Evolutionary conservation across 1,284 basidiomycete species (phyloP).

Genomic region (Cryptococcus sp.): DNA sequence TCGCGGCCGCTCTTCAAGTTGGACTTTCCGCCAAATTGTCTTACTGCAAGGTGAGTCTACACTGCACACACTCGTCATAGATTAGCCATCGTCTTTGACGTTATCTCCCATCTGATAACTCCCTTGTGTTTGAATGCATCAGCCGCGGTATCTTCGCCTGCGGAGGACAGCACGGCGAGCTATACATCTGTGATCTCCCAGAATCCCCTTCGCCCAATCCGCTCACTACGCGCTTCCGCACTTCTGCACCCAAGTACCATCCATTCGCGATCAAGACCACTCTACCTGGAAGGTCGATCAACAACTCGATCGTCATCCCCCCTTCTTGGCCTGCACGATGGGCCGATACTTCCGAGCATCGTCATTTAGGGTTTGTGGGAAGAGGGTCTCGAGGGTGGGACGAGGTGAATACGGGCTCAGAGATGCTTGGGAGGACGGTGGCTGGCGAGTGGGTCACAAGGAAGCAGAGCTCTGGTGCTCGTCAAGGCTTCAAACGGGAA

Average conservation of each 20-base stretch:
- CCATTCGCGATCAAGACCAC: slow-evolving; percentile 36
- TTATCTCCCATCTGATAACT: slow-evolving; percentile 3
- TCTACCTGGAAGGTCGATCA: slow-evolving; percentile 46
- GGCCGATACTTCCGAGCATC: slow-evolving; percentile 19
- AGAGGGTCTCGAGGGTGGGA: slow-evolving; percentile 19
- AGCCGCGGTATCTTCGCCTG: slow-evolving; percentile 45
- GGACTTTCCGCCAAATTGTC: slow-evolving; percentile 46
- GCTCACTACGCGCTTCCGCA: slow-evolving; percentile 9
- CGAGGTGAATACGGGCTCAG: slow-evolving; percentile 9
- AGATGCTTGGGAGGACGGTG: slow-evolving; percentile 8
- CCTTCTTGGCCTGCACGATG: slow-evolving; percentile 44
- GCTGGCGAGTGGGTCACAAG: slow-evolving; percentile 16
- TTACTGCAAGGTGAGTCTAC: slow-evolving; percentile 44
- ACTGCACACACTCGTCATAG: not conserved
- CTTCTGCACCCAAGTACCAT: slow-evolving; percentile 18
- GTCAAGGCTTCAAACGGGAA: not conserved
- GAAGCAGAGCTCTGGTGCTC: not conserved
- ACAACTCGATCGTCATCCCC: slow-evolving; percentile 51
- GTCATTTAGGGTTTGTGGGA: slow-evolving; percentile 24
- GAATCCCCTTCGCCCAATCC: slow-evolving; percentile 5
- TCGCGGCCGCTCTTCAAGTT: slow-evolving; percentile 34
- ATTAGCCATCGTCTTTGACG: too few relatives aligned
- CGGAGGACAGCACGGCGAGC: slow-evolving; percentile 52
- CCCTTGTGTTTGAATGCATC: slow-evolving; percentile 3
- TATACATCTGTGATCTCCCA: slow-evolving; percentile 44